phyloP scores from a whole-genome alignment of 2,329 filamentous ascomycete genomes.

The Pseudogymnoascus sp. region DNA sequence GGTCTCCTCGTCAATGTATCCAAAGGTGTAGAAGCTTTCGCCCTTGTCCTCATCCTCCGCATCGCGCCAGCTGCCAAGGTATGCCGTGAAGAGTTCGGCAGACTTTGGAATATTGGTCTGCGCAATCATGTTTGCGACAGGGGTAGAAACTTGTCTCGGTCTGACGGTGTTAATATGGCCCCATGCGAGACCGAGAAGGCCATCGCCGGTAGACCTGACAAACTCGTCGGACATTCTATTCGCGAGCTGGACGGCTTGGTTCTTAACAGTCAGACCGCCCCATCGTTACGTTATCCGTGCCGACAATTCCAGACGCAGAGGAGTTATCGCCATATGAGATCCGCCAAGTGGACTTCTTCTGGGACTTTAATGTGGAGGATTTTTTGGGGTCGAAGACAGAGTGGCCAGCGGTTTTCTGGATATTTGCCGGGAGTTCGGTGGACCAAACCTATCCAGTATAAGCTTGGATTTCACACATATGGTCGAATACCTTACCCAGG shows the following conservation, averaged over 20 bases:
- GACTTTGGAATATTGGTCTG: slow-evolving; percentile 42
- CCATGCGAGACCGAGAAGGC: slow-evolving; percentile 59
- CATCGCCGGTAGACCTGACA: slow-evolving; percentile 47
- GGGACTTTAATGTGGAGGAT: slow-evolving; percentile 50
- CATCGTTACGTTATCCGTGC: slow-evolving; percentile 52
- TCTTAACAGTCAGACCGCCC: slow-evolving; percentile 54
- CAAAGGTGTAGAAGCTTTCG: slow-evolving; percentile 63
- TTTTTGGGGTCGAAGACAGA: slow-evolving; percentile 51
- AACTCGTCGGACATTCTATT: slow-evolving; percentile 51
- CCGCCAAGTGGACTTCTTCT: slow-evolving; percentile 47
- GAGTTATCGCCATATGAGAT: slow-evolving; percentile 62
- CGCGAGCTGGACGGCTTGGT: slow-evolving; percentile 58
- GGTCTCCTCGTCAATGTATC: slow-evolving; percentile 58
- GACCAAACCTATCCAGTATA: slow-evolving; percentile 43
- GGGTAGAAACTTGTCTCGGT: slow-evolving; percentile 47
- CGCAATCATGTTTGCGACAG: slow-evolving; percentile 61
- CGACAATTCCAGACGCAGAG: slow-evolving; percentile 56
- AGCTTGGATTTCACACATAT: neutral
- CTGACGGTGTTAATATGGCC: slow-evolving; percentile 55
- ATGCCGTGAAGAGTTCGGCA: slow-evolving; percentile 49
- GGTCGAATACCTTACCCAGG: slow-evolving; percentile 46
- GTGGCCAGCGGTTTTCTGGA: slow-evolving; percentile 34
- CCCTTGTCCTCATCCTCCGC: slow-evolving; percentile 32
- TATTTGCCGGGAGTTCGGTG: slow-evolving; percentile 35
- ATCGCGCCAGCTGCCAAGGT: slow-evolving; percentile 47